Percentiles rank a stretch among this genome's conserved stretches.
phyloP scores from a whole-genome alignment of 2,329 filamentous ascomycete species.

The Verticillium longisporum region DNA sequence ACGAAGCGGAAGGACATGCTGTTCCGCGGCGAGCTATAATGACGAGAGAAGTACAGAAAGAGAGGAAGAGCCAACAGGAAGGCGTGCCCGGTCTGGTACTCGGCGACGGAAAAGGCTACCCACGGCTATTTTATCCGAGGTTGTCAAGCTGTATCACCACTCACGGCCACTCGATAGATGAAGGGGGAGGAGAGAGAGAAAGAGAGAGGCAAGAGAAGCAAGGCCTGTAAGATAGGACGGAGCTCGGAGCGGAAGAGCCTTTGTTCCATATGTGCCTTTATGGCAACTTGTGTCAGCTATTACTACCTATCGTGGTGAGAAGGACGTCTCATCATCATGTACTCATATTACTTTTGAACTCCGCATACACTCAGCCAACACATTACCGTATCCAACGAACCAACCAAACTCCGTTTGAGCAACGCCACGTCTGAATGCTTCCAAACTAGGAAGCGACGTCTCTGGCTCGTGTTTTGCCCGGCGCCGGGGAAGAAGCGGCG shows the following conservation, averaged over 20 bases:
- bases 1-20: constrained; percentile 46
- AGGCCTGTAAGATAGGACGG: neutral
- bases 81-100: neutral
- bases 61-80: neutral
- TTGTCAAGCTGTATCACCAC: neutral
- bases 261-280: neutral
- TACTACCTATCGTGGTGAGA: neutral
- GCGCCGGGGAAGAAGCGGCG: neutral
- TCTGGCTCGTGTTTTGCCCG: neutral
- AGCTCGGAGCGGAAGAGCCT: neutral
- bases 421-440: neutral
- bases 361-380: neutral
- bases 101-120: neutral
- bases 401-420: neutral
- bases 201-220: constrained; percentile 1
- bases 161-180: neutral
- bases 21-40: constrained; percentile 42
- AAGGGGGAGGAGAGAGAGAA: constrained; percentile 3
- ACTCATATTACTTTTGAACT: neutral
- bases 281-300: neutral
- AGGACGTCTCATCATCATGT: neutral
- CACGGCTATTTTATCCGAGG: neutral
- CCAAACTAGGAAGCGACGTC: neutral
- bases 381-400: neutral
- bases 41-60: too few relatives aligned